A percentile compares a stretch with the other conserved stretches of the same genome.
Evolutionary conservation across 441 rosid genomes (phyloP).

Genomic region (Macaranga tanarius): DNA sequence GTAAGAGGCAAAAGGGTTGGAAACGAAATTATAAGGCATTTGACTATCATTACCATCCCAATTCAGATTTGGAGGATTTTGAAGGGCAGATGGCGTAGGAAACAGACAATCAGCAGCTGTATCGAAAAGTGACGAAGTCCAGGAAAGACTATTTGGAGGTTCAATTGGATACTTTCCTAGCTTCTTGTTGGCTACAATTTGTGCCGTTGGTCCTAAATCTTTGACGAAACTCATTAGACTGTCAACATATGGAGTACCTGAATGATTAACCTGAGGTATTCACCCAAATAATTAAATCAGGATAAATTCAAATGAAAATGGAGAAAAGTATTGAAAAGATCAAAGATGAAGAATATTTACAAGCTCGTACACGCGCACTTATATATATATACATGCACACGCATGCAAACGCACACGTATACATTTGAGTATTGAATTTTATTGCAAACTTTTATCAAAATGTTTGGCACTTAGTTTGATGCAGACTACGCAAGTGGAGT

Average conservation of each 20-base stretch:
- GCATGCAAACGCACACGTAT: no score
- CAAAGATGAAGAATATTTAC: neutral
- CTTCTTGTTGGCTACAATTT: slow-evolving; percentile 35
- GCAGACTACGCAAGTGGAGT: neutral
- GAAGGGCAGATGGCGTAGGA: slow-evolving; percentile 7
- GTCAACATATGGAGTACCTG: slow-evolving; percentile 23
- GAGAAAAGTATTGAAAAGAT: neutral
- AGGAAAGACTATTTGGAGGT: slow-evolving; percentile 7
- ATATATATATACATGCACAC: no score
- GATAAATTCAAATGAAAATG: neutral
- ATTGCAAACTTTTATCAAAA: neutral
- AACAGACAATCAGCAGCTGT: neutral
- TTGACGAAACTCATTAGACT: slow-evolving; percentile 35
- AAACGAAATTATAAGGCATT: slow-evolving; percentile 6
- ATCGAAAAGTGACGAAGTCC: slow-evolving; percentile 7
- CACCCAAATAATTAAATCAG: slow-evolving; percentile 22
- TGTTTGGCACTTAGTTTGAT: neutral
- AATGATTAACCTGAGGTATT: slow-evolving; percentile 30
- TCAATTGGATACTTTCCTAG: slow-evolving; percentile 22
- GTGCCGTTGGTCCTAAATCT: slow-evolving; percentile 45
- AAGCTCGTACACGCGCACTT: no score
- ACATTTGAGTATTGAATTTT: neutral
- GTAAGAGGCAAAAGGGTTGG: slow-evolving; percentile 12
- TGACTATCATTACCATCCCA: neutral
- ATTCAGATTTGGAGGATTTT: slow-evolving; percentile 10